Conservation (phyloP, 176 grass and related monocot genomes). For the Bothriochloa decipiens region DNA sequence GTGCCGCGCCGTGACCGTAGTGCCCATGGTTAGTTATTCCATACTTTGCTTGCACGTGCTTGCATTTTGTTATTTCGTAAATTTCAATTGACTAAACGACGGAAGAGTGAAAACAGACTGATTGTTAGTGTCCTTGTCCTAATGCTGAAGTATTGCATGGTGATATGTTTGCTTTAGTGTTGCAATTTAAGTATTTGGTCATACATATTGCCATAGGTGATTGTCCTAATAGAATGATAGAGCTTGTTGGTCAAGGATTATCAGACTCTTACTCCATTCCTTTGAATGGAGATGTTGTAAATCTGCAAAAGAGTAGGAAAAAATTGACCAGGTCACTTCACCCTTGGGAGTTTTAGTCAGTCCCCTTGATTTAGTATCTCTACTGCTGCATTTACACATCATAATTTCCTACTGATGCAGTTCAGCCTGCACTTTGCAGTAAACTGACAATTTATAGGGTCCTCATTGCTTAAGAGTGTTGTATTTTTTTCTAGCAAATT, state of each 20-base stretch:
- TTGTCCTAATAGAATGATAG: background rate
- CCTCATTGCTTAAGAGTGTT: background rate
- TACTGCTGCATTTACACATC: background rate
- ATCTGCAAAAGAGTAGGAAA: background rate
- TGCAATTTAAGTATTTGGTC: background rate
- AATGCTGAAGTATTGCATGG: background rate
- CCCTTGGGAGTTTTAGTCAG: background rate
- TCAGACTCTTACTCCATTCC: background rate
- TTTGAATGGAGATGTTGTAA: background rate
- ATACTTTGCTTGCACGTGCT: background rate
- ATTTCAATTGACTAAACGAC: background rate
- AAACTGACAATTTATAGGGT: background rate
- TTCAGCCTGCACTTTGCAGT: conserved; percentile 1
- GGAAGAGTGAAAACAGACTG: background rate
- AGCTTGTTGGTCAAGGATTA: background rate
- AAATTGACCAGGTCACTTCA: background rate
- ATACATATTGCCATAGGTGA: background rate
- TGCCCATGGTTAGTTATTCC: background rate
- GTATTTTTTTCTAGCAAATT: background rate
- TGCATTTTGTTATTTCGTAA: background rate
- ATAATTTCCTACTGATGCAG: background rate
- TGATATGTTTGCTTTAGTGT: background rate
- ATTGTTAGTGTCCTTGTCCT: background rate
- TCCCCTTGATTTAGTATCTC: background rate
- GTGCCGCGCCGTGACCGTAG: conserved; percentile 52